Evolutionary conservation across 306 rosid species (phyloP), one percentile per base, ranked within the genome.

Genomic region (Quercus wislizeni): DNA sequence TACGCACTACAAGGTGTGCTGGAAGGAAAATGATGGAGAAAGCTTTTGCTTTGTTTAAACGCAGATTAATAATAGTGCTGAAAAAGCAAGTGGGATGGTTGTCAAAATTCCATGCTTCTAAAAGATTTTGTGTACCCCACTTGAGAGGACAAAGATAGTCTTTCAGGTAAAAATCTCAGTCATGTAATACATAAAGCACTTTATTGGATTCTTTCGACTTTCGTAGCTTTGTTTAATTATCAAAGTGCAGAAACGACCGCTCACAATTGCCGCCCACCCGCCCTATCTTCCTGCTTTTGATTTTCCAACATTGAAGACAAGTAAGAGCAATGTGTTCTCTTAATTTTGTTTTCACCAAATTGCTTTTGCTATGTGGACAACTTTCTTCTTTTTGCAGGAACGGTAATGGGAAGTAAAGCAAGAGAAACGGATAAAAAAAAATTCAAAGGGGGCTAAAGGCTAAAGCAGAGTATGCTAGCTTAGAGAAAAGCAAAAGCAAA

Each of bases 71-170:
- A 9, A 72, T 74, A 84, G 23, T n/a, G 74, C 72, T 52, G 63
- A 52, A 52, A 77, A 74, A 71, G 38, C 57, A 75, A 64, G 68
- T 33, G 10, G 65, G 81, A 30, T 80, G 82, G 86, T 61, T 68
- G 83, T 92, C 54, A 27, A 87, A 85, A 78, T 87, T 84, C 88
- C 71, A 73, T 73, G 68, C 46, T 21, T 79, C 54, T 75, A 68
- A 77, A 19, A 65, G 69, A 73, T 17, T 5, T 41, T 54, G 58
- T 83, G 78, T 83, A 55, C 85, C 83, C 85, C 80, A 71, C 55
- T 82, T 69, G 43, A 75, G 75, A 79, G 56, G 91, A 90, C 92
- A 89, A 84, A 86, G 86, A 80, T 78, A 38, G 80, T 73, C 90
- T 87, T 85, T 81, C 78, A 55, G 57, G 77, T 69, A 69, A 75